These are phyloP conservation scores for Dothidotthia symphoricarpi DNA, from an alignment of 2,329 filamentous ascomycete species.

Conservation along the genomic window DNA sequence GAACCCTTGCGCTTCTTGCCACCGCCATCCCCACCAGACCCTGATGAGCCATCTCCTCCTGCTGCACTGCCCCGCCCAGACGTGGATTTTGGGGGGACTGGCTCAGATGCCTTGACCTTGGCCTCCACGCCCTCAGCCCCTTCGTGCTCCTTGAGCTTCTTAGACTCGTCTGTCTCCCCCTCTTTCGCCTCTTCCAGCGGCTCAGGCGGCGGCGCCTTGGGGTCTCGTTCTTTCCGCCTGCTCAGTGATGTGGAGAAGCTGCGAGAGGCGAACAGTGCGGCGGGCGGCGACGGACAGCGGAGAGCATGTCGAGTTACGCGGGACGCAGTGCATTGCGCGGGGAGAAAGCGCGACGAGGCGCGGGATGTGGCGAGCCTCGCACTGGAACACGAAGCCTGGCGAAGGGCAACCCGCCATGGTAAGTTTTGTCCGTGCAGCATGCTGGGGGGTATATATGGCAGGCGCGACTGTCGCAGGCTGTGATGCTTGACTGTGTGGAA, in stretches of 20 bases:
- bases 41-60: slow-evolving; percentile 47
- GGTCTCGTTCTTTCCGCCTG: slow-evolving; percentile 57
- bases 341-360: slow-evolving; percentile 25
- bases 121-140: slow-evolving; percentile 42
- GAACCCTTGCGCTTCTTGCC: slow-evolving; percentile 70
- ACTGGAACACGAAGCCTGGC: slow-evolving; percentile 48
- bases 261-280: slow-evolving; percentile 35
- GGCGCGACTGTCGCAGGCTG: too few species aligned
- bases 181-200: slow-evolving; percentile 45
- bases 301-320: slow-evolving; percentile 22
- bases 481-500: too few species aligned
- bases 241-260: slow-evolving; percentile 45
- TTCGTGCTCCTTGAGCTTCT: slow-evolving; percentile 45
- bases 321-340: slow-evolving; percentile 33
- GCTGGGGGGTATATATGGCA: slow-evolving; percentile 4
- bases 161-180: slow-evolving; percentile 43
- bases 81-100: slow-evolving; percentile 51
- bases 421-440: slow-evolving; percentile 66
- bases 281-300: slow-evolving; percentile 30
- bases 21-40: slow-evolving; percentile 58
- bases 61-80: slow-evolving; percentile 62
- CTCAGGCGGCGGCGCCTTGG: slow-evolving; percentile 48
- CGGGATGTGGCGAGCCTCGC: slow-evolving; percentile 33
- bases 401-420: slow-evolving; percentile 63
- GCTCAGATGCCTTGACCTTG: slow-evolving; percentile 52